A percentile compares a stretch with the other conserved stretches of the same genome.
phyloP scores from a whole-genome alignment of 768 basidiomycete species.

The Lepiota venenata region DNA sequence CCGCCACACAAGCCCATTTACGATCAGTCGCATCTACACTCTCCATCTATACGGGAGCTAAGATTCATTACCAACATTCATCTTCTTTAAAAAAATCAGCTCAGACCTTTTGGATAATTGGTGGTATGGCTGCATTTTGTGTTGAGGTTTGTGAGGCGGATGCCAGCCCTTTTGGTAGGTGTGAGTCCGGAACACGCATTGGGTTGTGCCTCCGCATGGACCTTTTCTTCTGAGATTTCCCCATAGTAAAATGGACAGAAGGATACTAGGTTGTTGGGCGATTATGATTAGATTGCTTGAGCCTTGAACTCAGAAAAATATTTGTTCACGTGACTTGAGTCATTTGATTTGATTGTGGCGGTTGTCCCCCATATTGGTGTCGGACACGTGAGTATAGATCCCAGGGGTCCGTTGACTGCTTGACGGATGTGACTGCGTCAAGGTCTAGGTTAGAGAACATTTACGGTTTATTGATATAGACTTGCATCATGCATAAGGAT shows the following conservation, averaged over 20 bases:
- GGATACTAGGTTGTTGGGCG: not conserved
- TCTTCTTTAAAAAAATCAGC: not conserved
- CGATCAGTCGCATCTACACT: conserved; percentile 75
- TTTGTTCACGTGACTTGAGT: not conserved
- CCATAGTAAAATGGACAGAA: conserved; percentile 50
- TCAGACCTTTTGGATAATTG: conserved; percentile 87
- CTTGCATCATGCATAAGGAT: not conserved
- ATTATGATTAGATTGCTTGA: not conserved
- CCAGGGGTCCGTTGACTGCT: no score
- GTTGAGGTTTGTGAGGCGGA: conserved; percentile 70
- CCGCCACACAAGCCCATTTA: conserved; percentile 94
- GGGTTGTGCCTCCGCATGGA: conserved; percentile 88
- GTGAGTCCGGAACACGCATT: conserved; percentile 89
- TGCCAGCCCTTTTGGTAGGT: conserved; percentile 79
- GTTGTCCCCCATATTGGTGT: no score
- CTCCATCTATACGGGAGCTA: conserved; percentile 51
- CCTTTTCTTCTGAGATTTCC: conserved; percentile 89
- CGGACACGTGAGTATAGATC: no score
- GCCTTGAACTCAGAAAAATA: not conserved
- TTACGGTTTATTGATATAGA: no score
- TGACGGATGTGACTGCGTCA: no score
- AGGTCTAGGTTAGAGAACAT: no score
- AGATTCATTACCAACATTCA: conserved; percentile 10
- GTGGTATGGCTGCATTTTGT: conserved; percentile 77
- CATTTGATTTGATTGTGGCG: no score